A percentile compares a stretch with the other conserved stretches of the same genome.
phyloP scores from a whole-genome alignment of 106 monocot genomes.

The Gastrodia elata region DNA sequence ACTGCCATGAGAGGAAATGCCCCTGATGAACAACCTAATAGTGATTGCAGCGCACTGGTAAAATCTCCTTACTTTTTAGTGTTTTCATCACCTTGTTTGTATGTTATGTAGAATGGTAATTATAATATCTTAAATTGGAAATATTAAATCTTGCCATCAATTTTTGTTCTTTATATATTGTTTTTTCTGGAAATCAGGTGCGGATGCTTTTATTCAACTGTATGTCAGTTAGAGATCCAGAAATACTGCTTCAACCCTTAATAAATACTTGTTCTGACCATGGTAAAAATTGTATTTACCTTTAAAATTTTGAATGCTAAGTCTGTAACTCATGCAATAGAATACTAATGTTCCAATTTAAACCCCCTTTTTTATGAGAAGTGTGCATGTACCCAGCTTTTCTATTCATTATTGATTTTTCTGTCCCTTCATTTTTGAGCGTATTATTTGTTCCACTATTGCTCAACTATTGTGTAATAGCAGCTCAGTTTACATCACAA shows the following conservation, averaged over 20 bases:
- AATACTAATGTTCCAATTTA: background rate
- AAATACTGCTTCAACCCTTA: slow-evolving; percentile 68
- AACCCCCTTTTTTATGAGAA: background rate
- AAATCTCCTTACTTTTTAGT: background rate
- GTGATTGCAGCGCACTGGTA: slow-evolving; percentile 20
- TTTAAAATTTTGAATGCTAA: background rate
- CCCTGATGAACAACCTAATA: slow-evolving; percentile 7
- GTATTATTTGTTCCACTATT: background rate
- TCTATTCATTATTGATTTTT: background rate
- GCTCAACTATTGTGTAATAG: background rate
- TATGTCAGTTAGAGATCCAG: slow-evolving; percentile 90
- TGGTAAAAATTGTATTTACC: slow-evolving; percentile 30
- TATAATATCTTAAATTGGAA: background rate
- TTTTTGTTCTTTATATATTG: background rate
- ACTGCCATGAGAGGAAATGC: slow-evolving; percentile 34
- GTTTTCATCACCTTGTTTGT: background rate
- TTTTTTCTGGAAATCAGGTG: slow-evolving; percentile 5
- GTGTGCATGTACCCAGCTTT: no score
- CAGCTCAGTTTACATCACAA: no score
- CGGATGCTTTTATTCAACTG: slow-evolving; percentile 98
- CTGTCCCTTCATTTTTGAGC: background rate
- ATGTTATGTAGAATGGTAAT: background rate
- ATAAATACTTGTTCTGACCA: slow-evolving; percentile 53
- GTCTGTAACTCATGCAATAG: background rate
- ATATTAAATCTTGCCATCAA: background rate